Evolutionary conservation across 108 stramenopile genomes (phyloP), one percentile per base, ranked within the genome.

Genomic region (Pseudonitzschia delicatissima): DNA sequence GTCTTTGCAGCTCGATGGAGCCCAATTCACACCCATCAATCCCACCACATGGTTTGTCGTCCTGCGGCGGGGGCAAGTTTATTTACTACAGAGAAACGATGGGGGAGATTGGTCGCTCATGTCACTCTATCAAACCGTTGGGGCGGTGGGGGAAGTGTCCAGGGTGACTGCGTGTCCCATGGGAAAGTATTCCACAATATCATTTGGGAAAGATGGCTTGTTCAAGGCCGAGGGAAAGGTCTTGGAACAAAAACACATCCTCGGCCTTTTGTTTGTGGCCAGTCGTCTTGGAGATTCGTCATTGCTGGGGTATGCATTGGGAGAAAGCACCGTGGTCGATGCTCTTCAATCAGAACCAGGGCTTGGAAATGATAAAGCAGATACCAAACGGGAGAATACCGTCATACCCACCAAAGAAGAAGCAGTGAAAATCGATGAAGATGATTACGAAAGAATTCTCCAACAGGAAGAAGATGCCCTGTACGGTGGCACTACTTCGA

Each of bases 211-310:
- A 36, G 60, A 61, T 21, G 18, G n/a, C n/a, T 20, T 27, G 45
- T 1, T 48, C 25, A 26, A 42, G 5, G 37, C 12, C 20, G 39
- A 35, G 15, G 57, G 18, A 6, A 58, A 33, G 21, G 2, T 36
- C 5, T n/a, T 21, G 26, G 12, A 37, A 5, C 25, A 11, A n/a
- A 20, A 39, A 37, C 31, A 33, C 32, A 58, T 81, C 21, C 70
- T 79, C 34, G 92, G 92, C 1, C 39, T 94, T 12, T 28, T 94
- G 15, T 87, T 91, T 59, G 80, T 84, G 6, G 92, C 87, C 39
- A 91, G 89, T 57, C 84, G 92, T 51, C 57, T 91, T 59, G 92
- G 92, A 57, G 88, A 94, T 71, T 89, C 87, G 18, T 78, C 84
- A 39, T 66, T 94, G 23, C 73, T 94, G 20, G 82, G 83, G n/a